Conservation (phyloP, 208 protist genomes). For the Strigomonas culicis region DNA sequence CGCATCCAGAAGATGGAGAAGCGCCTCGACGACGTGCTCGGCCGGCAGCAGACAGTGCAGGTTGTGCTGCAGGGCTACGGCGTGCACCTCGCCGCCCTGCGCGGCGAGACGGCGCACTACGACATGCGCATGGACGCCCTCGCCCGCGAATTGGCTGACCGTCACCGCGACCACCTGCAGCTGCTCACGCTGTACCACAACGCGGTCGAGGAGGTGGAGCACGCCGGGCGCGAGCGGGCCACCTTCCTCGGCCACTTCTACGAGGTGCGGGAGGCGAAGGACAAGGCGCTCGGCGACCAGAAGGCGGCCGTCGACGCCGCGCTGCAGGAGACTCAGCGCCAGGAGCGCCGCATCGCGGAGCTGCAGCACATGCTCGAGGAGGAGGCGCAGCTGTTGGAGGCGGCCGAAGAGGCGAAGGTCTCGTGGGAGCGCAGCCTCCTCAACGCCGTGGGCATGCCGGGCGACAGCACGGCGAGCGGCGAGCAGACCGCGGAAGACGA, state of each 20-base stretch:
- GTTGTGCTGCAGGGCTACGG: constrained; percentile 85
- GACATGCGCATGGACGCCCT: constrained; percentile 58
- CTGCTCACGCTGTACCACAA: constrained; percentile 84
- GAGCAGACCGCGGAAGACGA: constrained; percentile 46
- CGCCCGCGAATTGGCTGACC: constrained; percentile 64
- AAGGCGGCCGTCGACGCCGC: constrained; percentile 43
- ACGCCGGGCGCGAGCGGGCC: constrained; percentile 35
- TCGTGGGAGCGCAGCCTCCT: constrained; percentile 25
- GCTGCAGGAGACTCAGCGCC: constrained; percentile 45
- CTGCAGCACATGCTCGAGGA: constrained; percentile 58
- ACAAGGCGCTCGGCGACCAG: constrained; percentile 74
- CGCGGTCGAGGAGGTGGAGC: constrained; percentile 53
- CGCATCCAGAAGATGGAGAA: constrained; percentile 91
- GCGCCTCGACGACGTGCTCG: constrained; percentile 83
- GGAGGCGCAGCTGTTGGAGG: constrained; percentile 65
- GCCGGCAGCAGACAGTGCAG: constrained; percentile 81
- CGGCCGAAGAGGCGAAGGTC: constrained; percentile 38
- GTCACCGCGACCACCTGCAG: constrained; percentile 86
- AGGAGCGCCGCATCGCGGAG: constrained; percentile 37
- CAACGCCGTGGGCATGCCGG: not conserved
- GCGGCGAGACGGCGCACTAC: constrained; percentile 55
- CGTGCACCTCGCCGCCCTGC: constrained; percentile 71
- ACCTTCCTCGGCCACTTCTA: constrained; percentile 39
- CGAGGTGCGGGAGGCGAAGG: constrained; percentile 49
- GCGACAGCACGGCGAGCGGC: not conserved